Base-by-base conservation (phyloP, 345 rosid species). In the Moricandia arvensis region DNA sequence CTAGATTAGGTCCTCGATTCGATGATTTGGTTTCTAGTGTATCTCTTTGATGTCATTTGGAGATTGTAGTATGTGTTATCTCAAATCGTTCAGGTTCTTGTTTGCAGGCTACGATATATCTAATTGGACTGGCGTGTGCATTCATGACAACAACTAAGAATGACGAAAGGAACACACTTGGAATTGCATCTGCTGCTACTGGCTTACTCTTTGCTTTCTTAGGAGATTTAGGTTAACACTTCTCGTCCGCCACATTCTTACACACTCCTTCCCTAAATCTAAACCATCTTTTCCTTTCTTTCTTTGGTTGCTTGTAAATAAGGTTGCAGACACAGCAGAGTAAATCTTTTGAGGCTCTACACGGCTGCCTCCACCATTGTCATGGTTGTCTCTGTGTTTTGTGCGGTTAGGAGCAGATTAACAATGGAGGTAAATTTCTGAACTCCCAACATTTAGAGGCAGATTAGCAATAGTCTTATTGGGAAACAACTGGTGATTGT, bases 251-350 rank as follows among this genome's bases (percentile, higher is more conserved):
- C 13, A 2, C 58, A 8, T 53, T 53, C 3, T 45, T n/a, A n/a
- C 53, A 5, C 8, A n/a, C n/a, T n/a, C n/a, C n/a, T n/a, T n/a
- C n/a, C n/a, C n/a, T n/a, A n/a, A n/a, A n/a, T 8, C 1, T 8
- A 17, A 18, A 30, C 49, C 7, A 11, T 30, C 63, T 43, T 65
- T 59, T n/a, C n/a, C n/a, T n/a, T n/a, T n/a, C n/a, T n/a, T n/a
- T n/a, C n/a, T n/a, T n/a, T n/a, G n/a, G 24, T 74, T 11, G 12
- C 17, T 58, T 72, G 17, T 30, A 1, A 10, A 8, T 43, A 12
- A 90, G 96, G 93, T 79, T 87, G 86, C 67, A 89, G 77, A 51
- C 80, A 85, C 35, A 91, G 89, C 80, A 75, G 80, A 74, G 79
- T 59, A 12, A 79, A 81, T 62, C 72, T 85, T 21, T 83, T 91